These are phyloP conservation scores for Trichaptum fuscoviolaceum DNA, from an alignment of 768 basidiomycete genomes.

Conservation along the genomic window DNA sequence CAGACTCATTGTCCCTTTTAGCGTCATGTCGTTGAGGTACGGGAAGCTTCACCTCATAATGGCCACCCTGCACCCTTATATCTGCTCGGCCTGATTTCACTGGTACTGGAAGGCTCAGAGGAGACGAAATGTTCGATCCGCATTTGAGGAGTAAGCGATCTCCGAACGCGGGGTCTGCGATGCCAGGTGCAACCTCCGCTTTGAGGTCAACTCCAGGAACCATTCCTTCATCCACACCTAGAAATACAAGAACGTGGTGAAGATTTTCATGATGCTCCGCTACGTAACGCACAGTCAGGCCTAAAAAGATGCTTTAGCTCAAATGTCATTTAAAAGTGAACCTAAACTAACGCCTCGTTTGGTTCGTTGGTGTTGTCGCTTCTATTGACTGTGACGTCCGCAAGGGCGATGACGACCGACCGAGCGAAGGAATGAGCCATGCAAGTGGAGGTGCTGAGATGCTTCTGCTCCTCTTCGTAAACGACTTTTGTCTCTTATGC, in stretches of 20 bases:
- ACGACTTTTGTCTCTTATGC: background rate
- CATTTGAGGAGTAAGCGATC: slow-evolving; percentile 61
- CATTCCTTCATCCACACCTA: slow-evolving; percentile 45
- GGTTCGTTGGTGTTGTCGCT: background rate
- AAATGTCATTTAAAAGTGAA: slow-evolving; percentile 3
- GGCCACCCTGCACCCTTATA: slow-evolving; percentile 47
- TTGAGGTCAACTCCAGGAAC: slow-evolving; percentile 48
- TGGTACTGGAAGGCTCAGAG: slow-evolving; percentile 50
- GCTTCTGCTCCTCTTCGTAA: slow-evolving; percentile 24
- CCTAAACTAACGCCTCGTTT: background rate
- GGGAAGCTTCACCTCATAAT: slow-evolving; percentile 70
- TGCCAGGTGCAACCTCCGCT: slow-evolving; percentile 58
- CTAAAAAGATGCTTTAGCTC: slow-evolving; percentile 14
- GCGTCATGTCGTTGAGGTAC: background rate
- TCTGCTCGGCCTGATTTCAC: slow-evolving; percentile 57
- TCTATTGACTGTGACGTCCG: slow-evolving; percentile 5
- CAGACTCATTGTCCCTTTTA: slow-evolving; percentile 2
- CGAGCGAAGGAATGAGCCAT: slow-evolving; percentile 23
- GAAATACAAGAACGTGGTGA: slow-evolving; percentile 70
- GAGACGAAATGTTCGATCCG: slow-evolving; percentile 51
- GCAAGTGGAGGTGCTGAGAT: slow-evolving; percentile 30
- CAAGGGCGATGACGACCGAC: slow-evolving; percentile 21
- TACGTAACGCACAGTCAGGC: slow-evolving; percentile 44
- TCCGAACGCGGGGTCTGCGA: slow-evolving; percentile 32
- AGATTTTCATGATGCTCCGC: slow-evolving; percentile 87